Evolutionary conservation across 2,329 filamentous ascomycete species (phyloP).

Genomic region (Alternaria sp.): DNA sequence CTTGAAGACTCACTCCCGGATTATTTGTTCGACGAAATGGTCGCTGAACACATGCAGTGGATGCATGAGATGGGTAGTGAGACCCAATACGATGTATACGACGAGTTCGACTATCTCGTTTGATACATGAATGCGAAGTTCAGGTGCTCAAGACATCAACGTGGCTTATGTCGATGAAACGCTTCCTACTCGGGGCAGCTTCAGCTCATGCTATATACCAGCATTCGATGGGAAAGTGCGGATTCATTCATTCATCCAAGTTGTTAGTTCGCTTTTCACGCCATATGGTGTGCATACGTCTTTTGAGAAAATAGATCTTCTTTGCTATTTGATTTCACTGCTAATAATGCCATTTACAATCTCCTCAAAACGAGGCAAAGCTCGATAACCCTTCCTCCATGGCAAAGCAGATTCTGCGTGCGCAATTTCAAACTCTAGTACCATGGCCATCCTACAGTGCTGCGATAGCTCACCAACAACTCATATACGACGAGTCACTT

Average conservation of each 20-base stretch:
- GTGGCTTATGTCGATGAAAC: not conserved
- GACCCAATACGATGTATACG: not conserved
- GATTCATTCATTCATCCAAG: not conserved
- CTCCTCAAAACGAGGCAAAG: not conserved
- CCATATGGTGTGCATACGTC: not conserved
- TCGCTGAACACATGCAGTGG: slow-evolving; percentile 9
- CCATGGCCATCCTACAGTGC: not conserved
- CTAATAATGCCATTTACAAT: not conserved
- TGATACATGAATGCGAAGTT: not conserved
- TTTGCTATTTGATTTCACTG: not conserved
- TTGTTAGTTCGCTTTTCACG: not conserved
- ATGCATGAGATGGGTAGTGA: slow-evolving; percentile 6
- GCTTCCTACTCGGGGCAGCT: not conserved
- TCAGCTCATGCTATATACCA: not conserved
- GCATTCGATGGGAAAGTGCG: not conserved
- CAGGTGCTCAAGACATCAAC: not conserved
- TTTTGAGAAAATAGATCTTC: not conserved
- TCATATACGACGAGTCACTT: not conserved
- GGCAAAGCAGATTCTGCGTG: not conserved
- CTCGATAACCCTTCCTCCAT: not conserved
- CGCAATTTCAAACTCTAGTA: not conserved
- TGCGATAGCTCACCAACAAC: not conserved
- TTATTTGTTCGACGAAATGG: slow-evolving; percentile 5
- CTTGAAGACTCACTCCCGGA: not conserved
- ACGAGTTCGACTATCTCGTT: not conserved